Conservation (phyloP, 1,139 yeast genomes). For the Dujonia santamariae region DNA sequence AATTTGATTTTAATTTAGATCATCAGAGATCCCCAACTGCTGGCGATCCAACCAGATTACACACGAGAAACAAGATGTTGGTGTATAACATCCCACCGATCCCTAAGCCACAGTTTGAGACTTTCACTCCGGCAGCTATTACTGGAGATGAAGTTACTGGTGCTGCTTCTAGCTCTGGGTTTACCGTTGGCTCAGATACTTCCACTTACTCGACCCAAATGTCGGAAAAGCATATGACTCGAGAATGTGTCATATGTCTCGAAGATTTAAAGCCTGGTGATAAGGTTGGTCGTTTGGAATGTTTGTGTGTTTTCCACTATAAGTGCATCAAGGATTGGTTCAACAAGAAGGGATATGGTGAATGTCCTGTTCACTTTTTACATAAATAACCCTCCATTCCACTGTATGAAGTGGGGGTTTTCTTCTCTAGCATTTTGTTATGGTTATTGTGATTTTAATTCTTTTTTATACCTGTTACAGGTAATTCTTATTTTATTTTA, state of each 20-base stretch:
- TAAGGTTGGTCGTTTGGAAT: slow-evolving; percentile 87
- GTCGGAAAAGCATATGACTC: slow-evolving; percentile 33
- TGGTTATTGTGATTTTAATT: slow-evolving; percentile 1
- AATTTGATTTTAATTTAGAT: slow-evolving; percentile 65
- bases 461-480: background rate
- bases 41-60: slow-evolving; percentile 22
- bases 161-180: slow-evolving; percentile 5
- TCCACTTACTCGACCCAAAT: slow-evolving; percentile 21
- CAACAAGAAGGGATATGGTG: slow-evolving; percentile 76
- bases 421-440: too few relatives aligned
- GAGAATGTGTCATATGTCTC: slow-evolving; percentile 90
- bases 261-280: slow-evolving; percentile 87
- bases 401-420: too few relatives aligned
- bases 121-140: slow-evolving; percentile 17
- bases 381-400: slow-evolving; percentile 27
- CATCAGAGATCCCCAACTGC: slow-evolving; percentile 43
- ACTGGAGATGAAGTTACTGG: background rate
- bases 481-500: too few relatives aligned
- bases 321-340: slow-evolving; percentile 91
- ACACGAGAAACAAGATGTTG: slow-evolving; percentile 72
- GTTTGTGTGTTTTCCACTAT: slow-evolving; percentile 92
- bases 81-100: slow-evolving; percentile 70
- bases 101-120: slow-evolving; percentile 40
- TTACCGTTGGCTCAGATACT: slow-evolving; percentile 20
- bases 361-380: slow-evolving; percentile 75